Evolutionary conservation across 2,329 filamentous ascomycete species (phyloP).

Genomic region (Lasiodiplodia theobromae): DNA sequence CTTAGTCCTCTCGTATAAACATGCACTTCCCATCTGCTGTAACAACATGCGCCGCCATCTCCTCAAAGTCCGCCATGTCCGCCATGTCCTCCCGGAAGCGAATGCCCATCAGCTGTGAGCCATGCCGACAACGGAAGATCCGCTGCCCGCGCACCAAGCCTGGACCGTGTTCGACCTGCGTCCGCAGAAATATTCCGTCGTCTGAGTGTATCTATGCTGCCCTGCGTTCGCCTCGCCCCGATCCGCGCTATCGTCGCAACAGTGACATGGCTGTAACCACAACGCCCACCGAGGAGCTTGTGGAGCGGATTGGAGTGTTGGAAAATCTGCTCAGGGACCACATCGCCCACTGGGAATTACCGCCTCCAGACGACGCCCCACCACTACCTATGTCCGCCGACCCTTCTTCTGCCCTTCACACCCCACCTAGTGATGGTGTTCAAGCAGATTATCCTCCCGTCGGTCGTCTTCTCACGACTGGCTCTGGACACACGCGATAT

Average conservation of each 20-base stretch:
- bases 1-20: neutral
- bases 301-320: neutral
- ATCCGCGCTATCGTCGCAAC: neutral
- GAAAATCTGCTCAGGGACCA: neutral
- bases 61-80: constrained; percentile 10
- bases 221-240: neutral
- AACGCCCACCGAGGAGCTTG: neutral
- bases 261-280: neutral
- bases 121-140: constrained; percentile 2
- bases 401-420: neutral
- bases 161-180: neutral
- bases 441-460: neutral
- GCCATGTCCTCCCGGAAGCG: constrained; percentile 5
- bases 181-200: neutral
- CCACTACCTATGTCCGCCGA: neutral
- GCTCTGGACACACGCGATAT: neutral
- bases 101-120: neutral
- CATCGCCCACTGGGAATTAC: neutral
- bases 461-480: neutral
- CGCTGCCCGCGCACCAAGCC: constrained; percentile 8
- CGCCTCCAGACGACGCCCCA: neutral
- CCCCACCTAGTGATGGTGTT: neutral
- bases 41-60: neutral
- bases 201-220: neutral
- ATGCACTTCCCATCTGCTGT: neutral